Conservation (phyloP, 116 monocot genomes). For the Posidonia oceanica region DNA sequence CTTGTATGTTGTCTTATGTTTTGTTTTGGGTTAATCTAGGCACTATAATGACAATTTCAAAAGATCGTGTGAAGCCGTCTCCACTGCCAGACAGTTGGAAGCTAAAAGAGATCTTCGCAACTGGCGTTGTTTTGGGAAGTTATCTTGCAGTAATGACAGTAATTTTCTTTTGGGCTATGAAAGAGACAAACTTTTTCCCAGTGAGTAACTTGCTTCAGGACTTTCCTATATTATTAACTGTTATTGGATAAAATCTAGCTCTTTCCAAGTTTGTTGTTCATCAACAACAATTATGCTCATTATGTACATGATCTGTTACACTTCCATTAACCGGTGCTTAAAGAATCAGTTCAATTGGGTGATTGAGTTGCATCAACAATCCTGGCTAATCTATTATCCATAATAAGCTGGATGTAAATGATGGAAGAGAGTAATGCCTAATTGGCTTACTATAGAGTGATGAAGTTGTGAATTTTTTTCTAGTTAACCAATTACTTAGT, state of each 20-base stretch:
- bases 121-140: slow-evolving; percentile 60
- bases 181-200: slow-evolving; percentile 64
- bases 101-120: slow-evolving; percentile 86
- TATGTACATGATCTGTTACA: no score
- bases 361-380: neutral
- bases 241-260: neutral
- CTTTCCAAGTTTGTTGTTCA: no score
- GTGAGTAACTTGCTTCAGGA: slow-evolving; percentile 14
- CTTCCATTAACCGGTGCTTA: no score
- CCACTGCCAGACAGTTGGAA: slow-evolving; percentile 89
- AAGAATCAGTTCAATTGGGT: neutral
- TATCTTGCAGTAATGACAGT: slow-evolving; percentile 92
- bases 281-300: no score
- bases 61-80: slow-evolving; percentile 88
- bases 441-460: no score
- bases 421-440: no score
- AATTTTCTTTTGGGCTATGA: slow-evolving; percentile 85
- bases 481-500: no score
- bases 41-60: slow-evolving; percentile 96
- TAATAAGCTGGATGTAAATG: no score
- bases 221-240: neutral
- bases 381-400: no score
- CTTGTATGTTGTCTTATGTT: neutral
- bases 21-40: slow-evolving; percentile 21
- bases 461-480: no score